A percentile compares a stretch with the other conserved stretches of the same genome.
Evolutionary conservation across 106 monocot species (phyloP).

Genomic region (Dioscorea alata): DNA sequence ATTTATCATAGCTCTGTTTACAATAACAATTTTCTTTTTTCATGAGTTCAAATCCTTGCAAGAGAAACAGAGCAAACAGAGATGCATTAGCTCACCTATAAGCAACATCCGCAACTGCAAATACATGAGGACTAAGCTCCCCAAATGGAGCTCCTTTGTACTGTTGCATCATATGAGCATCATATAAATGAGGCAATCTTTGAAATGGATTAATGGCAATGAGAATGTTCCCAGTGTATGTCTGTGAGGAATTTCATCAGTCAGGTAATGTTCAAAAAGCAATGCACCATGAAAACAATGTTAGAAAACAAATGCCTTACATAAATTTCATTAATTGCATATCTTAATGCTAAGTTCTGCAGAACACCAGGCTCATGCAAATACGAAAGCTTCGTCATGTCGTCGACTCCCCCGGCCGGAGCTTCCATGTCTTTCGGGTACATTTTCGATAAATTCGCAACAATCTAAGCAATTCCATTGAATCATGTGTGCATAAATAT

Average conservation of each 20-base stretch:
- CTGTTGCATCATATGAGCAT: constrained; percentile 77
- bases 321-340: constrained; percentile 83
- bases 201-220: constrained; percentile 85
- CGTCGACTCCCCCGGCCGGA: constrained; percentile 77
- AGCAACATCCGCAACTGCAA: constrained; percentile 79
- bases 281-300: background rate
- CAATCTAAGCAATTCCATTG: constrained; percentile 28
- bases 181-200: constrained; percentile 73
- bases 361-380: constrained; percentile 77
- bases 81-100: constrained; percentile 35
- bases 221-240: constrained; percentile 80
- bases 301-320: constrained; percentile 20
- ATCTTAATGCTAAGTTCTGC: constrained; percentile 67
- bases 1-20: constrained; percentile 69
- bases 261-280: background rate
- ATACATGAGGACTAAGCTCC: constrained; percentile 83
- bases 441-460: constrained; percentile 50
- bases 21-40: background rate
- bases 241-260: constrained; percentile 26
- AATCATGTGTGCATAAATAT: background rate
- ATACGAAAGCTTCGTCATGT: constrained; percentile 86
- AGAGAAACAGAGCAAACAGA: background rate
- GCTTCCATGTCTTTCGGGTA: constrained; percentile 79
- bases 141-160: constrained; percentile 75
- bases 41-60: too few relatives aligned